These are phyloP conservation scores for Malassezia vespertilionis DNA, from an alignment of 1,284 basidiomycete species.

Conservation along the genomic window DNA sequence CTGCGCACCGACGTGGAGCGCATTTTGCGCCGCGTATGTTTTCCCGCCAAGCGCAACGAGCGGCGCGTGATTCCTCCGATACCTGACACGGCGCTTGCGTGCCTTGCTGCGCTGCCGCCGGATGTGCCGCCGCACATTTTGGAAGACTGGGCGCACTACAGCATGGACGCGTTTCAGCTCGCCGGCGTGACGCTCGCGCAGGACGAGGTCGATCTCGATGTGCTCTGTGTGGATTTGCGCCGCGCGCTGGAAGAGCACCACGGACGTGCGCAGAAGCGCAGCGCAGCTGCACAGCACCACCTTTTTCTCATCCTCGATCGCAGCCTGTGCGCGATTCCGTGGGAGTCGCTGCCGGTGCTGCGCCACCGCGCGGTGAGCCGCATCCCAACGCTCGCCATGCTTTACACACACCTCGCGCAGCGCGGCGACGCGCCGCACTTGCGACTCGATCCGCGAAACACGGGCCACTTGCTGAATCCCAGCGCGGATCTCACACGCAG, in stretches of 20 bases:
- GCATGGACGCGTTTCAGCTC: conserved; percentile 85
- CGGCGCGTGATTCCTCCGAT: conserved; percentile 53
- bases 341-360: conserved; percentile 86
- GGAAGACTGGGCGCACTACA: conserved; percentile 86
- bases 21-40: conserved; percentile 61
- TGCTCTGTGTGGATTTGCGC: conserved; percentile 52
- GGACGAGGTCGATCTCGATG: conserved; percentile 83
- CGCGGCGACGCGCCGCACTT: conserved; percentile 18
- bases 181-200: conserved; percentile 77
- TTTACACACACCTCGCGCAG: conserved; percentile 59
- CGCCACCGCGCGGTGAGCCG: conserved; percentile 76
- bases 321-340: conserved; percentile 76
- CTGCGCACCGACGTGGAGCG: conserved; percentile 56
- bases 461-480: conserved; percentile 82
- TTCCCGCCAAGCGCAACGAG: conserved; percentile 49
- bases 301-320: conserved; percentile 83
- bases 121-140: conserved; percentile 76
- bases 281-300: conserved; percentile 54
- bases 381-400: conserved; percentile 75
- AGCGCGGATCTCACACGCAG: conserved; percentile 77
- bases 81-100: conserved; percentile 66
- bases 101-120: conserved; percentile 69
- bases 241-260: conserved; percentile 31
- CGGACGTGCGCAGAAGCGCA: conserved; percentile 29
- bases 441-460: conserved; percentile 40